Evolutionary conservation across 2,329 filamentous ascomycete species (phyloP).

Genomic region (Hypoxylon rubiginosum): DNA sequence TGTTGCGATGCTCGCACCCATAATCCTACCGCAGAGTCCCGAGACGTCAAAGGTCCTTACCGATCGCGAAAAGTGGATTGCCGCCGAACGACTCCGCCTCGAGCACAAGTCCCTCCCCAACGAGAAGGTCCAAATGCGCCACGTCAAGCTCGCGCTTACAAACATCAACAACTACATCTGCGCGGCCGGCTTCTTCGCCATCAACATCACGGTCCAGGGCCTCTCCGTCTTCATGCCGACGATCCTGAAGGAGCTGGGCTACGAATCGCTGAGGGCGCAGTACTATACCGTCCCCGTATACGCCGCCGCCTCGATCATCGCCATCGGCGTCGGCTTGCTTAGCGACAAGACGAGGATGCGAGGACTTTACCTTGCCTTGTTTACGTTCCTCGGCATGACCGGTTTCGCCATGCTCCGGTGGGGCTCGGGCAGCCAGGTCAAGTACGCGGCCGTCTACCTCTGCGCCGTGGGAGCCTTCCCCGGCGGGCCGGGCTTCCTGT

Average conservation of each 20-base stretch:
- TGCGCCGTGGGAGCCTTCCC: slow-evolving; percentile 69
- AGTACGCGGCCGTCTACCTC: slow-evolving; percentile 67
- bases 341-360: slow-evolving; percentile 60
- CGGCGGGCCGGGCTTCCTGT: slow-evolving; percentile 69
- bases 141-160: slow-evolving; percentile 65
- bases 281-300: slow-evolving; percentile 62
- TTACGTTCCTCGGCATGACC: slow-evolving; percentile 59
- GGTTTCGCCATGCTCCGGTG: slow-evolving; percentile 68
- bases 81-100: slow-evolving; percentile 62
- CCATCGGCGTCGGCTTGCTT: slow-evolving; percentile 56
- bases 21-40: slow-evolving; percentile 66
- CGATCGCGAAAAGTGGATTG: slow-evolving; percentile 67
- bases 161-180: slow-evolving; percentile 73
- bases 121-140: slow-evolving; percentile 62
- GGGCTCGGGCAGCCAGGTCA: slow-evolving; percentile 50
- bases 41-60: slow-evolving; percentile 63
- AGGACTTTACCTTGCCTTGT: slow-evolving; percentile 57
- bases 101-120: slow-evolving; percentile 62
- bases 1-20: slow-evolving; percentile 62
- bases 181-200: slow-evolving; percentile 69
- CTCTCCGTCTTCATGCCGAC: slow-evolving; percentile 65
- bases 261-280: slow-evolving; percentile 57
- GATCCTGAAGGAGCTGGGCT: slow-evolving; percentile 60
- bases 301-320: slow-evolving; percentile 56
- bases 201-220: slow-evolving; percentile 72